Evolutionary conservation across 345 rosid genomes (phyloP).

Genomic region (Melaleuca quinquenervia): DNA sequence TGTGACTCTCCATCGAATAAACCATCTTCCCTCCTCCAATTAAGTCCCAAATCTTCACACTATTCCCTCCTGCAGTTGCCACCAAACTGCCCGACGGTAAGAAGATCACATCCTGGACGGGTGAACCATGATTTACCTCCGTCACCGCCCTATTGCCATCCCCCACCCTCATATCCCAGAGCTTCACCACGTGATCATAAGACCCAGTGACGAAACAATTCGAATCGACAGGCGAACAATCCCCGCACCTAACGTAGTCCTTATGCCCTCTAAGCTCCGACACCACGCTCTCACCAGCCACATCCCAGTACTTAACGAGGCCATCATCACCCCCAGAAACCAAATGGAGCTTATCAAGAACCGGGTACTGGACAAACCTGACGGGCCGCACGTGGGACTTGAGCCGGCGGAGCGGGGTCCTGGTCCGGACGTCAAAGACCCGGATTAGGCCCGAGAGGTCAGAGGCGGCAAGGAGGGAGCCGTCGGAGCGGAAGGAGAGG

Average conservation of each 20-base stretch:
- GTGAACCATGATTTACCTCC: constrained; percentile 76
- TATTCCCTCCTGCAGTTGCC: constrained; percentile 78
- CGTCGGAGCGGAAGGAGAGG: constrained; percentile 73
- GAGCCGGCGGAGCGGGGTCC: constrained; percentile 75
- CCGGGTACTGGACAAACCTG: constrained; percentile 69
- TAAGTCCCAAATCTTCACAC: constrained; percentile 87
- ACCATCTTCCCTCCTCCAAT: constrained; percentile 77
- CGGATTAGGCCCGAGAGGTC: constrained; percentile 71
- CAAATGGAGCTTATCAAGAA: constrained; percentile 73
- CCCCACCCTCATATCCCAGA: constrained; percentile 82
- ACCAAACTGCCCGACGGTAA: constrained; percentile 83
- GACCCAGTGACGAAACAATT: constrained; percentile 80
- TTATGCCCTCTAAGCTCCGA: constrained; percentile 63
- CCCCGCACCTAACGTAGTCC: constrained; percentile 90
- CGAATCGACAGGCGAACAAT: constrained; percentile 56
- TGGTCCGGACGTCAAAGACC: constrained; percentile 63
- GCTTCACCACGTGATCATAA: constrained; percentile 81
- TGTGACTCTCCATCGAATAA: constrained; percentile 83
- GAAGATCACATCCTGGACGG: constrained; percentile 81
- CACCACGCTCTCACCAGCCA: constrained; percentile 50
- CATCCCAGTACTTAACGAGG: constrained; percentile 92
- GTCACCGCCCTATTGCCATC: constrained; percentile 28
- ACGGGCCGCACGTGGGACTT: constrained; percentile 71
- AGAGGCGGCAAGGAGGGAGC: constrained; percentile 73
- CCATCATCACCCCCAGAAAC: constrained; percentile 91